Conservation (phyloP, 352 stramenopile genomes). For the Phytophthora melonis region DNA sequence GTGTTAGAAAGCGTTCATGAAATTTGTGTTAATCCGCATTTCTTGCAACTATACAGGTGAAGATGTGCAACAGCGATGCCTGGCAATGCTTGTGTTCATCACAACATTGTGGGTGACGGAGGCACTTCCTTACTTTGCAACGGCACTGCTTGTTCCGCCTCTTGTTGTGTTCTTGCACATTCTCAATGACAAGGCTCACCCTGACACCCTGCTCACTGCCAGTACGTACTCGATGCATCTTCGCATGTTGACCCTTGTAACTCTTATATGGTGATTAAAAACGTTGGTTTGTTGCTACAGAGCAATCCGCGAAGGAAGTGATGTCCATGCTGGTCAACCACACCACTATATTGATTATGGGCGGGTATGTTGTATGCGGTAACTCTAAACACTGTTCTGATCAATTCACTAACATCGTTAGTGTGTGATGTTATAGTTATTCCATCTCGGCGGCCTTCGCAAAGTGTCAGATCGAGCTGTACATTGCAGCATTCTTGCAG, state of each 20-base stretch:
- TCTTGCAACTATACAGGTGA: slow-evolving; percentile 46
- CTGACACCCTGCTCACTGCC: slow-evolving; percentile 68
- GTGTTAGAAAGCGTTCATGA: neutral
- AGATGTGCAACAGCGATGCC: slow-evolving; percentile 84
- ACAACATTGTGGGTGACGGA: slow-evolving; percentile 93
- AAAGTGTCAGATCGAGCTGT: slow-evolving; percentile 94
- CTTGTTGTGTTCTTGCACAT: slow-evolving; percentile 92
- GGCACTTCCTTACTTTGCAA: slow-evolving; percentile 93
- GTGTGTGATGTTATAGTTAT: slow-evolving; percentile 44
- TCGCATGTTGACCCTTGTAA: neutral
- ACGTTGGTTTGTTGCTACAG: slow-evolving; percentile 27
- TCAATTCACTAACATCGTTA: slow-evolving; percentile 1
- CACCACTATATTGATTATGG: slow-evolving; percentile 94
- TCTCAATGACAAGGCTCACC: slow-evolving; percentile 86
- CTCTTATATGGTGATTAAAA: neutral
- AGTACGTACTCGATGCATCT: slow-evolving; percentile 53
- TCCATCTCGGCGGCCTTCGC: slow-evolving; percentile 92
- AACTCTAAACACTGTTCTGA: neutral
- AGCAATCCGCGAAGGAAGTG: slow-evolving; percentile 88
- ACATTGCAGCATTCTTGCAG: slow-evolving; percentile 91
- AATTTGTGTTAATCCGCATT: neutral
- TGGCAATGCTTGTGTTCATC: slow-evolving; percentile 92
- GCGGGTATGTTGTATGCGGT: slow-evolving; percentile 59
- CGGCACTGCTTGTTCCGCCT: slow-evolving; percentile 87
- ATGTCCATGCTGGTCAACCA: slow-evolving; percentile 93